Percentiles rank a stretch among this genome's conserved stretches.
Conservation (phyloP, 345 rosid species). For the Atalantia buxifolia region DNA sequence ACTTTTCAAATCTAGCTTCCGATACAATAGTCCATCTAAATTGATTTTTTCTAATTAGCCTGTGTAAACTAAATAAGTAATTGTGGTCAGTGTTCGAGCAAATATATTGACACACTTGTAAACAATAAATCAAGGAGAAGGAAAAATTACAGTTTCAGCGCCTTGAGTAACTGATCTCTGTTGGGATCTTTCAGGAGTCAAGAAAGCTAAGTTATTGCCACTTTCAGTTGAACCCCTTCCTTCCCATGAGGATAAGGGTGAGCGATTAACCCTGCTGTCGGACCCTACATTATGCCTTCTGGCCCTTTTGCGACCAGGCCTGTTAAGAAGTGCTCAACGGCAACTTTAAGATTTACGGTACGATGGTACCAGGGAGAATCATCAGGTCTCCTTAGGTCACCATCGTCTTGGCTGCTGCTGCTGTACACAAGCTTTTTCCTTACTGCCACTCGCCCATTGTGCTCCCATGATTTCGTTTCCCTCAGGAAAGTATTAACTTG, state of each 20-base stretch:
- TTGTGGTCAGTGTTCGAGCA: background rate
- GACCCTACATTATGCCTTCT: background rate
- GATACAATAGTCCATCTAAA: background rate
- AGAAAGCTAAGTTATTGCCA: slow-evolving; percentile 11
- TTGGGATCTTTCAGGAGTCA: slow-evolving; percentile 25
- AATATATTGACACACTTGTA: background rate
- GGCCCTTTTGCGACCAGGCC: background rate
- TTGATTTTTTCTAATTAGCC: background rate
- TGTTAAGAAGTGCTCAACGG: background rate
- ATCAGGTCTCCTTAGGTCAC: no score
- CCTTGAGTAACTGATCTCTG: slow-evolving; percentile 15
- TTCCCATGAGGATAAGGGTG: slow-evolving; percentile 11
- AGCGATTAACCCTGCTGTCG: slow-evolving; percentile 10
- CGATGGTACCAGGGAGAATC: no score
- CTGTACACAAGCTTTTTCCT: background rate
- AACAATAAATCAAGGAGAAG: background rate
- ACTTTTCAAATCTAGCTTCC: no score
- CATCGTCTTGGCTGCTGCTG: slow-evolving; percentile 4
- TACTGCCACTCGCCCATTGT: background rate
- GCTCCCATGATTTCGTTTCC: background rate
- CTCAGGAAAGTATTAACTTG: slow-evolving; percentile 10
- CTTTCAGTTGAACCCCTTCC: slow-evolving; percentile 14
- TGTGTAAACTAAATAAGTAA: background rate
- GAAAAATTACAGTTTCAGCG: slow-evolving; percentile 18
- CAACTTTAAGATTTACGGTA: no score